Base-by-base conservation (phyloP, 2,329 filamentous ascomycete genomes). In the Penicillium sp. region DNA sequence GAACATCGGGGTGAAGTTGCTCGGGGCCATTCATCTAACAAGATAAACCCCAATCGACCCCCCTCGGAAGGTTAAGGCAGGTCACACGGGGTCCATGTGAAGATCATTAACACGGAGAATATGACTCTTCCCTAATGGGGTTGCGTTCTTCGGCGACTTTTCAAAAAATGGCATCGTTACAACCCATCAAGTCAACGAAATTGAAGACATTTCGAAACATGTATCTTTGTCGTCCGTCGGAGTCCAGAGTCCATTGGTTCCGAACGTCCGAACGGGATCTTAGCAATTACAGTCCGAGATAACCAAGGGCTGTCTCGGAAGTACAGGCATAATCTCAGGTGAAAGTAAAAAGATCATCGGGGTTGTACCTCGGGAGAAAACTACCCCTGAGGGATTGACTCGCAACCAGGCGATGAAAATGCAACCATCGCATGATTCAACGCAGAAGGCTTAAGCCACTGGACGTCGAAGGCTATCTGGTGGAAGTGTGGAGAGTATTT, bases 131-230 rank as follows among this genome's bases (percentile, higher is more conserved):
- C 33, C 15, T 29, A 15, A 40, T 42, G 21, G 21, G 46, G 31
- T 51, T 51, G 21, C 53, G 40, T 43, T n/a, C 37, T 27, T 43
- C 46, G 53, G 47, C 23, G 47, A 51, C 13, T 43, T 55, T 45
- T 56, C 6, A 8, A 27, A 17, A 41, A 50, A 42, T 21, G 27
- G 17, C 12, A 1, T 17, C 13, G 19, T 6, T 43, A 48, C 21
- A 19, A 40, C 29, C 21, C 17, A 19, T 53, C 19, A n/a, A 27
- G 25, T 46, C 21, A 23, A 53, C 29, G 21, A 35, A 3, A 37
- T 35, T 37, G 29, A 27, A 23, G 17, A 25, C 15, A 37, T 19
- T 23, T 43, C 2, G 19, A 19, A 49, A 37, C 19, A 48, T 40
- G 17, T 19, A 21, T 23, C 23, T 29, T 40, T 17, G 42, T 27